Conservation (phyloP, 2,329 filamentous ascomycete genomes). For the Blastomyces emzantsi region DNA sequence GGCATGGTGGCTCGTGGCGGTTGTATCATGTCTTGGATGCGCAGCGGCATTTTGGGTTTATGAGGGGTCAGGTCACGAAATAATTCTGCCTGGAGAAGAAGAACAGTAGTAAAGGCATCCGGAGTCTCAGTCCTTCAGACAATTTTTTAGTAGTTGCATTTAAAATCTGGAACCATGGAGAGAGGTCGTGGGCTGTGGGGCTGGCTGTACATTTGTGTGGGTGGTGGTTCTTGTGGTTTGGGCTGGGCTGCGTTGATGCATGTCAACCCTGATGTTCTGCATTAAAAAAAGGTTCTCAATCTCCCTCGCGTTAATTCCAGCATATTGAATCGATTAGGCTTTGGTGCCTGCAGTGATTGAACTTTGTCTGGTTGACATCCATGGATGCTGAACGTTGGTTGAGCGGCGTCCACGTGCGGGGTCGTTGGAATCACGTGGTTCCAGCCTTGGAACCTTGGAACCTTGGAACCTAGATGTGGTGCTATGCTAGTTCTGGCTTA, state of each 20-base stretch:
- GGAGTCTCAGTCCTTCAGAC: neutral
- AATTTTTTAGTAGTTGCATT: neutral
- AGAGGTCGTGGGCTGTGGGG: neutral
- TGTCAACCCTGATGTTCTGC: neutral
- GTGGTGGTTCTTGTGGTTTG: neutral
- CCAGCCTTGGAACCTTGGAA: too few relatives aligned
- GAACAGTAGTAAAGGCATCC: constrained; percentile 20
- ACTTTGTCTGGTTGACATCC: too few relatives aligned
- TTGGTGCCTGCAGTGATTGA: too few relatives aligned
- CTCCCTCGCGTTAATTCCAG: too few relatives aligned
- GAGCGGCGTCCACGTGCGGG: too few relatives aligned
- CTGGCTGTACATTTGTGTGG: neutral
- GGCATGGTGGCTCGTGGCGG: constrained; percentile 49
- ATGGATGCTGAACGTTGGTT: too few relatives aligned
- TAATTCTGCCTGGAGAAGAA: constrained; percentile 32
- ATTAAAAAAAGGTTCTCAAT: neutral
- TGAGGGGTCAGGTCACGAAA: constrained; percentile 57
- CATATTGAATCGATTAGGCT: too few relatives aligned
- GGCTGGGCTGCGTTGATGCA: neutral
- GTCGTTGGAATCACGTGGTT: too few relatives aligned
- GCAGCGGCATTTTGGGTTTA: constrained; percentile 52
- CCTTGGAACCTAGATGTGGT: too few relatives aligned
- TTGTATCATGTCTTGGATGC: constrained; percentile 49
- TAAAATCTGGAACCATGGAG: neutral
- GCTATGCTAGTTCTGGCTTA: too few relatives aligned